These are phyloP conservation scores for Dryas octopetala DNA, from an alignment of 306 rosid genomes.

Conservation along the genomic window DNA sequence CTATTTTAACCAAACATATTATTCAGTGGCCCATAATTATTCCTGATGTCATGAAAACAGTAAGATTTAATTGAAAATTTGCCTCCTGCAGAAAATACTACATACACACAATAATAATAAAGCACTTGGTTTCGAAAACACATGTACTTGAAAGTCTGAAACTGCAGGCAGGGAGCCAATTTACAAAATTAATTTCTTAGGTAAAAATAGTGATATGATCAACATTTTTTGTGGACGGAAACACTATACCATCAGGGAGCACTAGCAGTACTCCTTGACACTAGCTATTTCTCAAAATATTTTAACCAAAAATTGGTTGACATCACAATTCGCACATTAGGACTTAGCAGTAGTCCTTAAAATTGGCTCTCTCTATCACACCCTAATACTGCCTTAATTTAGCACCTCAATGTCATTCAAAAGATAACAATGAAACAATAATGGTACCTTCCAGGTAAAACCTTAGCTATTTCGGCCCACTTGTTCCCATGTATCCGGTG, in stretches of 20 bases:
- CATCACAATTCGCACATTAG: too few species aligned
- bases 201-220: too few species aligned
- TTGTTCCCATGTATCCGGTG: slow-evolving; percentile 81
- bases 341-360: too few species aligned
- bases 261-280: too few species aligned
- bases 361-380: background rate
- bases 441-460: slow-evolving; percentile 85
- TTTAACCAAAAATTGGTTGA: too few species aligned
- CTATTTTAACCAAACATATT: background rate
- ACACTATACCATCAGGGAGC: too few species aligned
- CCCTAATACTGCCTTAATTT: slow-evolving; percentile 14
- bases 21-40: background rate
- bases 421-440: slow-evolving; percentile 25
- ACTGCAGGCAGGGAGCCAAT: background rate
- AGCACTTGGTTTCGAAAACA: background rate
- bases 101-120: background rate
- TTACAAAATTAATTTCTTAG: too few species aligned
- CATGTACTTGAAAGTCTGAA: background rate
- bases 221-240: too few species aligned
- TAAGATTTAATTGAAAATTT: background rate
- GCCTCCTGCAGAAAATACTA: background rate
- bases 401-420: slow-evolving; percentile 22
- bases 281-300: too few species aligned
- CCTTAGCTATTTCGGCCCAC: slow-evolving; percentile 99
- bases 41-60: background rate